Conservation (phyloP, 306 rosid species). For the Fragaria vesca region DNA sequence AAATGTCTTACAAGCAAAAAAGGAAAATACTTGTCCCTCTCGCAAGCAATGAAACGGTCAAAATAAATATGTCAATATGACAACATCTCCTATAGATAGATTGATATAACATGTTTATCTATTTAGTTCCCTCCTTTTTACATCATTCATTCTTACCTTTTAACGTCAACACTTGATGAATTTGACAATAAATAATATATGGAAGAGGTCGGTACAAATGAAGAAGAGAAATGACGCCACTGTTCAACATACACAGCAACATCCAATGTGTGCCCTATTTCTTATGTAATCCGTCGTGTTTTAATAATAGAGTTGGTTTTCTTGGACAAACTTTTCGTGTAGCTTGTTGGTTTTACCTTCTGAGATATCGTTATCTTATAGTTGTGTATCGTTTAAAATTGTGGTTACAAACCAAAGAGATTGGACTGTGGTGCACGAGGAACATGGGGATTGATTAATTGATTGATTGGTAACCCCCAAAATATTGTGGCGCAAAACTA, state of each 20-base stretch:
- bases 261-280: no score
- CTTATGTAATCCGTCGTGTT: background rate
- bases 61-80: no score
- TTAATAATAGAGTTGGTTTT: no score
- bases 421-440: background rate
- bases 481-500: background rate
- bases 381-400: background rate
- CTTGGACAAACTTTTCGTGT: no score
- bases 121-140: background rate
- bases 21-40: background rate
- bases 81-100: no score
- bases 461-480: background rate
- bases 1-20: no score
- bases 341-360: no score
- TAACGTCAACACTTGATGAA: background rate
- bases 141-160: background rate
- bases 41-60: background rate
- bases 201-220: no score
- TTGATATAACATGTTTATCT: background rate
- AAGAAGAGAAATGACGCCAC: no score
- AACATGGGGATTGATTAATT: background rate
- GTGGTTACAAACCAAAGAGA: background rate
- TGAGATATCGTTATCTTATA: background rate
- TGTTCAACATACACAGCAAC: background rate
- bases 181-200: no score